Evolutionary conservation across 108 stramenopile genomes (phyloP), one percentile per base, ranked within the genome.

Genomic region (Nitzschia sp.): DNA sequence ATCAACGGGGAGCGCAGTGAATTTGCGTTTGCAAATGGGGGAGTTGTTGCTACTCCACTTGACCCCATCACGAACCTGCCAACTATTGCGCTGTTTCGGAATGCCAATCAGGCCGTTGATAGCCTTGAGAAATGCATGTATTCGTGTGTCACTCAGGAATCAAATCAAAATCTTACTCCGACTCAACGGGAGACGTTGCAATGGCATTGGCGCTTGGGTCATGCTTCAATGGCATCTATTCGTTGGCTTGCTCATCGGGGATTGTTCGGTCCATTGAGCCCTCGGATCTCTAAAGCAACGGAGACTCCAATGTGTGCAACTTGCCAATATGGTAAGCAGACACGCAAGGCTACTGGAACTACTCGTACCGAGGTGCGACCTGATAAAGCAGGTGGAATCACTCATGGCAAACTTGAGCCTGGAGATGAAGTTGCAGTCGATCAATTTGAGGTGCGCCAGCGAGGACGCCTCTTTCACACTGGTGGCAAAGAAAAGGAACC

Each of bases 341-440:
- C 28, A 23, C 70, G 76, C 3, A 49, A 53, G 15, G n/a, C 49
- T 23, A 46, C 68, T 15, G 17, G 29, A 38, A 28, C 25, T 3
- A 17, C 5, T 5, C 55, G 30, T 5, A 6, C 32, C 17, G 3
- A 18, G 5, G 53, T 1, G 31, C 36, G 24, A 17, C 47, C 25
- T 2, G 35, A 61, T 83, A n/a, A 51, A 54, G 67, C 63, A 59
- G 32, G 25, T 49, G 25, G 13, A 34, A 72, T 72, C 25, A 13
- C 24, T 13, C 4, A 6, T 2, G 53, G 35, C 2, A 30, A 38
- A 38, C 58, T 78, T 11, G 24, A 61, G 18, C 77, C 77, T 1
- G 85, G 80, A 2, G 55, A 76, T 8, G 55, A 55, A 23, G 63
- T 87, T 17, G 81, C 77, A 0, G 46, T 66, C 33, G 82, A 87